phyloP scores from a whole-genome alignment of 345 rosid species.

The Streptanthus diversifolius region DNA sequence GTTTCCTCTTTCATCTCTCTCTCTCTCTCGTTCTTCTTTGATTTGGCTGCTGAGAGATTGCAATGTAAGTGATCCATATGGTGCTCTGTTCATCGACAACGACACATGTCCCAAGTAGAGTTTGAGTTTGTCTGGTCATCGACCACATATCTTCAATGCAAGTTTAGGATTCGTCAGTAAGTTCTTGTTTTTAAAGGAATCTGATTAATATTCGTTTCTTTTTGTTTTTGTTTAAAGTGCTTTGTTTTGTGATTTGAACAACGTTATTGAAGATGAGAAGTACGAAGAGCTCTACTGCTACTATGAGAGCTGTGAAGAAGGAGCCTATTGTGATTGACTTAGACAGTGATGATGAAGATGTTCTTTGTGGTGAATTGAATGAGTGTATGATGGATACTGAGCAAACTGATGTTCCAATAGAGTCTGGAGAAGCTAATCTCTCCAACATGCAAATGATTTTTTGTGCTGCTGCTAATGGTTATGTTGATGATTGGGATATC shows the following conservation, averaged over 20 bases:
- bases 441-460: not conserved
- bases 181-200: no score
- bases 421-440: not conserved
- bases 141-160: not conserved
- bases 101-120: not conserved
- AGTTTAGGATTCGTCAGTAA: not conserved
- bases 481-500: not conserved
- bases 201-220: not conserved
- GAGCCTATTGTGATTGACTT: slow-evolving; percentile 10
- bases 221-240: not conserved
- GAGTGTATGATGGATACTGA: slow-evolving; percentile 1
- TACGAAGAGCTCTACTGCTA: not conserved
- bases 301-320: slow-evolving; percentile 18
- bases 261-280: not conserved
- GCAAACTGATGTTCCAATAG: not conserved
- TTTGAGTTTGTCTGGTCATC: not conserved
- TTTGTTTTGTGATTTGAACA: not conserved
- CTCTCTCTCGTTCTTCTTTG: no score
- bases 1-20: not conserved
- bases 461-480: not conserved
- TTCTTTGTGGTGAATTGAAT: not conserved
- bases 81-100: not conserved
- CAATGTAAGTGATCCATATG: slow-evolving; percentile 11
- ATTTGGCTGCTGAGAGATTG: not conserved
- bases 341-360: not conserved